phyloP scores from a whole-genome alignment of 495 filamentous ascomycete genomes.

The Chaetomium fimeti region DNA sequence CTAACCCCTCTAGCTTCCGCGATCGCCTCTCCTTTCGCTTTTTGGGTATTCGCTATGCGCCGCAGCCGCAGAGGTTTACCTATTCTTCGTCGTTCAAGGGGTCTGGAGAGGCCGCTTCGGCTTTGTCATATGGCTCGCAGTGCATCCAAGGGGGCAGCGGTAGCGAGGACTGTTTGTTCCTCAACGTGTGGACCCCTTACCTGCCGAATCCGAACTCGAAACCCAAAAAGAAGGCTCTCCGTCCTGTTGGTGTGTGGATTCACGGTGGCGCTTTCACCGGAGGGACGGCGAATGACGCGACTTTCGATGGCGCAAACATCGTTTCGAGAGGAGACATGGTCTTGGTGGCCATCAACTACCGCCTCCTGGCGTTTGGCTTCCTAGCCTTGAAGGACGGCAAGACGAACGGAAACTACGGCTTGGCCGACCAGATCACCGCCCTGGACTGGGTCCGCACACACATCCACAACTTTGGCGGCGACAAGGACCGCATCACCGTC shows the following conservation, averaged over 20 bases:
- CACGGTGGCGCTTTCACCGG: constrained; percentile 45
- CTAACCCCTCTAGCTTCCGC: constrained; percentile 39
- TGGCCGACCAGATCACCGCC: constrained; percentile 57
- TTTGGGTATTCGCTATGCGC: constrained; percentile 44
- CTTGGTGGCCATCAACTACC: constrained; percentile 64
- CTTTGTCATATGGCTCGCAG: constrained; percentile 40
- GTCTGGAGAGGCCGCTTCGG: constrained; percentile 36
- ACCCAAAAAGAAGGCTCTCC: constrained; percentile 34
- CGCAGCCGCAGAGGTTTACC: constrained; percentile 42
- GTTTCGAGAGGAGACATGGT: constrained; percentile 57
- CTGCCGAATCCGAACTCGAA: constrained; percentile 41
- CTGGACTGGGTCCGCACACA: constrained; percentile 65
- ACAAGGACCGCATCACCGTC: constrained; percentile 58
- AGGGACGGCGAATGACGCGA: constrained; percentile 43
- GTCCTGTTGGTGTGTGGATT: constrained; percentile 55
- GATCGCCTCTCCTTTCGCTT: constrained; percentile 55
- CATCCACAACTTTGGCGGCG: constrained; percentile 61
- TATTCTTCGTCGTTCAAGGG: constrained; percentile 41
- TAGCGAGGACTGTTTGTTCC: constrained; percentile 52
- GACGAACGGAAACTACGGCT: constrained; percentile 56
- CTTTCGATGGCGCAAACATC: constrained; percentile 48
- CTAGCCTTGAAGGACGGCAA: constrained; percentile 45
- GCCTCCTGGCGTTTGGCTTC: constrained; percentile 63
- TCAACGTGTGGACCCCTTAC: constrained; percentile 56
- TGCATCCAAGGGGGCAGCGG: constrained; percentile 45